phyloP scores from a whole-genome alignment of 352 stramenopile species.

The Phytophthora tubulina region DNA sequence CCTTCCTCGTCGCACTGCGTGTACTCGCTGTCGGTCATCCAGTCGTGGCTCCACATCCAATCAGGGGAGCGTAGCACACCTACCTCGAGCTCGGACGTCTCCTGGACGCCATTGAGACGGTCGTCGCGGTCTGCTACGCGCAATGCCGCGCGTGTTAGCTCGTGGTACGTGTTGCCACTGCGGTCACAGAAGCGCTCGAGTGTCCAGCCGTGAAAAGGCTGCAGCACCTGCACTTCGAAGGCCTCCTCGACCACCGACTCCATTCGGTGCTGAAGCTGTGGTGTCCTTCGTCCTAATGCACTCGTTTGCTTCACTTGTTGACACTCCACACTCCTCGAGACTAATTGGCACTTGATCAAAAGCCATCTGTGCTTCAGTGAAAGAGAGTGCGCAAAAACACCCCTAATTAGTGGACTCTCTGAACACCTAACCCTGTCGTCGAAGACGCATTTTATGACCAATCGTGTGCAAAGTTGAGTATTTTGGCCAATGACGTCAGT shows the following conservation, averaged over 20 bases:
- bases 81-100: conserved; percentile 58
- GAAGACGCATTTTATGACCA: neutral
- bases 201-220: conserved; percentile 84
- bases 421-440: conserved; percentile 25
- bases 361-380: conserved; percentile 27
- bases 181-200: conserved; percentile 87
- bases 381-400: conserved; percentile 24
- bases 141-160: conserved; percentile 63
- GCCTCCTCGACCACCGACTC: conserved; percentile 83
- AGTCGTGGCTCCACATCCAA: conserved; percentile 88
- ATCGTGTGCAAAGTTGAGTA: neutral
- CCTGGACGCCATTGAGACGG: conserved; percentile 57
- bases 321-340: conserved; percentile 9
- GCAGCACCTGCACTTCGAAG: conserved; percentile 87
- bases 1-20: conserved; percentile 87
- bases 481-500: conserved; percentile 21
- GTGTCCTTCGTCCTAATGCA: conserved; percentile 1
- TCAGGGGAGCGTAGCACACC: conserved; percentile 68
- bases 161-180: conserved; percentile 73
- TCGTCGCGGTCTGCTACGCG: conserved; percentile 54
- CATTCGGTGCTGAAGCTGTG: conserved; percentile 40
- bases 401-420: neutral
- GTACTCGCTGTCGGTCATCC: conserved; percentile 80
- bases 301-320: neutral
- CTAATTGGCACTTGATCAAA: conserved; percentile 30